Evolutionary conservation across 768 basidiomycete genomes (phyloP).

Genomic region (Boletus reticuloceps): DNA sequence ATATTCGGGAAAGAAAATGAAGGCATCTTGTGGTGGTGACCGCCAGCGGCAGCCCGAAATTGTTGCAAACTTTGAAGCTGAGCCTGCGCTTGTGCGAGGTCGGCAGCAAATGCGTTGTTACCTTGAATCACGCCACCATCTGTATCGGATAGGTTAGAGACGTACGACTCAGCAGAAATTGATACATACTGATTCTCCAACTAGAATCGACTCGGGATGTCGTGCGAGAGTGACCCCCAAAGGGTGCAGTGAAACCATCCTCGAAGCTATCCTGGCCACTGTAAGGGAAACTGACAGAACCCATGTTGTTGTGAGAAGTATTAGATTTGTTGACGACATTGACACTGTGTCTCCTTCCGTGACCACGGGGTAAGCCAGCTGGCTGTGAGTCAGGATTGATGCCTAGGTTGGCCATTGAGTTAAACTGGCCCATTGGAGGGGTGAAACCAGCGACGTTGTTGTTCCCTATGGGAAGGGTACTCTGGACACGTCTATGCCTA

Average conservation of each 20-base stretch:
- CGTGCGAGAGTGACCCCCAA: constrained; percentile 73
- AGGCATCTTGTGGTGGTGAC: constrained; percentile 95
- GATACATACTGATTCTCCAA: constrained; percentile 82
- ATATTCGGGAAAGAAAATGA: constrained; percentile 99
- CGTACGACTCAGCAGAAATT: background rate
- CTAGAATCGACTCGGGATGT: constrained; percentile 75
- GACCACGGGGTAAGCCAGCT: constrained; percentile 71
- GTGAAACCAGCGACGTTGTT: constrained; percentile 35
- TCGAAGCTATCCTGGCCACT: constrained; percentile 67
- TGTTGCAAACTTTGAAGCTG: constrained; percentile 95
- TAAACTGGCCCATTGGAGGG: constrained; percentile 63
- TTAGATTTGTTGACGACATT: constrained; percentile 81
- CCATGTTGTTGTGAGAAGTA: constrained; percentile 41
- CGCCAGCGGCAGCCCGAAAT: constrained; percentile 92
- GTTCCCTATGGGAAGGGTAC: constrained; percentile 64
- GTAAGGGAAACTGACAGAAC: constrained; percentile 51
- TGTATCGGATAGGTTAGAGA: constrained; percentile 28
- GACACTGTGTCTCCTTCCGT: constrained; percentile 87
- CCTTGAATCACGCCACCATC: constrained; percentile 74
- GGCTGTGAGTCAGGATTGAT: constrained; percentile 64
- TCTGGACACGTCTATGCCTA: constrained; percentile 85
- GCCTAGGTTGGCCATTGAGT: constrained; percentile 47
- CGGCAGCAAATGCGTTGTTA: constrained; percentile 65
- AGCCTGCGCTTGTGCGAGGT: constrained; percentile 95
- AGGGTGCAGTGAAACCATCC: constrained; percentile 68